phyloP scores from a whole-genome alignment of 2,329 filamentous ascomycete species.

The Trichoderma brevicompactum region DNA sequence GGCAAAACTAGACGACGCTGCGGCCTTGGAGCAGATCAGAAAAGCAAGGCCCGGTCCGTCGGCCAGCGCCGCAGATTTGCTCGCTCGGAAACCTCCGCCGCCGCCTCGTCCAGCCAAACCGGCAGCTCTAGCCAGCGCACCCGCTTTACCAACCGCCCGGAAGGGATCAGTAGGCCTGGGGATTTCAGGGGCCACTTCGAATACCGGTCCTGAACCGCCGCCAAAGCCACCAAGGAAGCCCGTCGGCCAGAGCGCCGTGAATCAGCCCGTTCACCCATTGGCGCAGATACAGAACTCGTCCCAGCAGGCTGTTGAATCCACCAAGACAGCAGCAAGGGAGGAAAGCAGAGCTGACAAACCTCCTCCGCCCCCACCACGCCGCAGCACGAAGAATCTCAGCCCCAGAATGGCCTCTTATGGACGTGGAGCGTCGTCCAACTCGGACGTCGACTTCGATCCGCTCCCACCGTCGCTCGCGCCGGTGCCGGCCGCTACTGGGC shows the following conservation, averaged over 20 bases:
- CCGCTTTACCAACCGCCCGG: slow-evolving; percentile 40
- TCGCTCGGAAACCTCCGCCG: slow-evolving; percentile 43
- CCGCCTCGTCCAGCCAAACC: slow-evolving; percentile 65
- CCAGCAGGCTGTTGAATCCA: slow-evolving; percentile 36
- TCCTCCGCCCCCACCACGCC: slow-evolving; percentile 46
- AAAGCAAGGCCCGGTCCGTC: slow-evolving; percentile 32
- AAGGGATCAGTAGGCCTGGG: slow-evolving; percentile 31
- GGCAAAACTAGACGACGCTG: slow-evolving; percentile 42
- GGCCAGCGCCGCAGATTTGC: slow-evolving; percentile 40
- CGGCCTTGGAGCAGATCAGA: slow-evolving; percentile 39
- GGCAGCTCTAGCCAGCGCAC: slow-evolving; percentile 53
- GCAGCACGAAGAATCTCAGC: slow-evolving; percentile 40
- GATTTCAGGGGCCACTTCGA: slow-evolving; percentile 18
- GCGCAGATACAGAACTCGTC: slow-evolving; percentile 49
- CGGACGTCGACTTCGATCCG: slow-evolving; percentile 49
- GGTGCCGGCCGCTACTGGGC: slow-evolving; percentile 29
- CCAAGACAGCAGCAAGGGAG: slow-evolving; percentile 18
- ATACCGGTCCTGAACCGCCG: slow-evolving; percentile 36
- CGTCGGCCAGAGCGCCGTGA: slow-evolving; percentile 31
- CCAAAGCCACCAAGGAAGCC: slow-evolving; percentile 46
- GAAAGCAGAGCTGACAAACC: slow-evolving; percentile 37
- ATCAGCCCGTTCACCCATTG: slow-evolving; percentile 44
- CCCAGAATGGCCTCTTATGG: slow-evolving; percentile 40
- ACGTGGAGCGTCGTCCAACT: slow-evolving; percentile 43
- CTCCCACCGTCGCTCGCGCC: slow-evolving; percentile 42